phyloP scores from a whole-genome alignment of 1,139 yeast species.

The Pichia sp. region DNA sequence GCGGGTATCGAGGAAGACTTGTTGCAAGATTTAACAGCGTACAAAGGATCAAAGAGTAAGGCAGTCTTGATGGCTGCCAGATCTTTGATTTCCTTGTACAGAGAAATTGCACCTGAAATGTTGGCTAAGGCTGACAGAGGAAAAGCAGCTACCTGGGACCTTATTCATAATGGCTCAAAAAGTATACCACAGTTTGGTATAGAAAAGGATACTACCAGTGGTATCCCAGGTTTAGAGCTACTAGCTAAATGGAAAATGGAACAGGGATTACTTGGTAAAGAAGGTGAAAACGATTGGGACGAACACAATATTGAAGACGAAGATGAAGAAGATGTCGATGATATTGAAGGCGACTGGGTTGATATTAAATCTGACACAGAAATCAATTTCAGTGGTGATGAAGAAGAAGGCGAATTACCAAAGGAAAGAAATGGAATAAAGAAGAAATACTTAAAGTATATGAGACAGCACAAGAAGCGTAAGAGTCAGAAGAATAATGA shows the following conservation, averaged over 20 bases:
- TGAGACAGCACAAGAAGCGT: constrained; percentile 33
- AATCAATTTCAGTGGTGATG: constrained; percentile 49
- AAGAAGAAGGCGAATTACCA: constrained; percentile 40
- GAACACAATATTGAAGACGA: constrained; percentile 37
- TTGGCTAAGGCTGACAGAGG: constrained; percentile 86
- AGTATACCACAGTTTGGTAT: constrained; percentile 69
- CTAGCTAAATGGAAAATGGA: constrained; percentile 84
- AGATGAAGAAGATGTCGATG: constrained; percentile 40
- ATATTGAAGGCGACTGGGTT: constrained; percentile 62
- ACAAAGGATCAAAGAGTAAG: constrained; percentile 89
- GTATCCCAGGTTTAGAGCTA: constrained; percentile 87
- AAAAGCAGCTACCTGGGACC: constrained; percentile 77
- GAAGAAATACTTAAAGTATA: constrained; percentile 32
- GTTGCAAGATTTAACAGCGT: constrained; percentile 83
- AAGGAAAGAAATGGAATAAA: constrained; percentile 40
- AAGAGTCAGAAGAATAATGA: constrained; percentile 29
- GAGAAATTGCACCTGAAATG: constrained; percentile 97
- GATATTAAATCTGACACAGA: constrained; percentile 58
- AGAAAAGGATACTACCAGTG: constrained; percentile 53
- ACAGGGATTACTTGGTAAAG: constrained; percentile 46
- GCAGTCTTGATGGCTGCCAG: constrained; percentile 94
- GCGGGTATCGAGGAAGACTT: constrained; percentile 83
- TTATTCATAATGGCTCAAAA: constrained; percentile 47
- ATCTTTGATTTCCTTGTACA: constrained; percentile 75
- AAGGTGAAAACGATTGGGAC: constrained; percentile 47